These are phyloP conservation scores for Chlorophyllum brunneum DNA, from an alignment of 768 basidiomycete species.

Conservation along the genomic window DNA sequence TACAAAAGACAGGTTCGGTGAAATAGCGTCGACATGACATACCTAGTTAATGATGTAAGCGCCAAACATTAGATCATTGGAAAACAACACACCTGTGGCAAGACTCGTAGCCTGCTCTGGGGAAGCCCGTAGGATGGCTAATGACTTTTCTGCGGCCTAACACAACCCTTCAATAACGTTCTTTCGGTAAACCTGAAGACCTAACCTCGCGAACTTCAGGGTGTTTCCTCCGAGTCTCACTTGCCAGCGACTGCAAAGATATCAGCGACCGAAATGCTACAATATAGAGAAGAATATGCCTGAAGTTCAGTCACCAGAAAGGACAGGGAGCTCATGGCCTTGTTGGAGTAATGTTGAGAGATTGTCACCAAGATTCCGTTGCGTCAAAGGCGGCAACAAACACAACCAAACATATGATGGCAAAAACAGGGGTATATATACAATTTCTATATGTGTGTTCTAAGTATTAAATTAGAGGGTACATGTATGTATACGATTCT, in stretches of 20 bases:
- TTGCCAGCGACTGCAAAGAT: conserved; percentile 64
- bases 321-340: conserved; percentile 59
- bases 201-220: conserved; percentile 90
- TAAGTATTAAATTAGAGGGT: too few species aligned
- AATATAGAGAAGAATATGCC: conserved; percentile 16
- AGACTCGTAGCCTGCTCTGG: conserved; percentile 77
- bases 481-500: too few species aligned
- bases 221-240: conserved; percentile 84
- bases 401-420: conserved; percentile 6
- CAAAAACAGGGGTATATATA: too few species aligned
- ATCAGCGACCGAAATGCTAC: background rate
- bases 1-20: background rate
- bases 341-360: background rate
- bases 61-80: background rate
- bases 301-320: conserved; percentile 75
- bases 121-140: conserved; percentile 75
- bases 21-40: conserved; percentile 1
- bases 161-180: conserved; percentile 16
- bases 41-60: conserved; percentile 5
- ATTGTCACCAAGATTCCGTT: background rate
- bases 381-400: background rate
- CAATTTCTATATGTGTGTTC: too few species aligned
- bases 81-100: conserved; percentile 59
- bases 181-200: conserved; percentile 10
- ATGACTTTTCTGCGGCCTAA: conserved; percentile 83